Percentiles rank a stretch among this genome's conserved stretches.
These are phyloP conservation scores for Epichloe amarillans DNA, from an alignment of 2,329 filamentous ascomycete species.

Conservation along the genomic window DNA sequence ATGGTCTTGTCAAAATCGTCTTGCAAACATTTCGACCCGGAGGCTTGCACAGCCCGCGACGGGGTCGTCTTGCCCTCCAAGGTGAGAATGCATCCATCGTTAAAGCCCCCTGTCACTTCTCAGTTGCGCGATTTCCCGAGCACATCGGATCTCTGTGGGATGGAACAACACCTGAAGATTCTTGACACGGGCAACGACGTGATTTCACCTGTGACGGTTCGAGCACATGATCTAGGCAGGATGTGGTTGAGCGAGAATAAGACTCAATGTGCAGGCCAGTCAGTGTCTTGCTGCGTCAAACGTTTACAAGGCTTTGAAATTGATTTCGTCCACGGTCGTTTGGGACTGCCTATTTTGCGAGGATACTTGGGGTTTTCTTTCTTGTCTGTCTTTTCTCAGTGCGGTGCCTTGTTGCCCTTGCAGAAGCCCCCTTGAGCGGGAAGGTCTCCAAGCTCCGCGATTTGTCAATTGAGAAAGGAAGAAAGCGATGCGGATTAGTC, in stretches of 20 bases:
- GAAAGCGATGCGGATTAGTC: neutral
- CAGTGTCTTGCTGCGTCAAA: neutral
- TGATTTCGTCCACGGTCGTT: neutral
- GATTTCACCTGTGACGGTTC: neutral
- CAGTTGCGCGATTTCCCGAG: neutral
- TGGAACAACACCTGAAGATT: neutral
- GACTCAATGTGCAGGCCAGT: neutral
- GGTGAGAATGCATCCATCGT: neutral
- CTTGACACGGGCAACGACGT: neutral
- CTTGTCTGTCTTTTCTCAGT: neutral
- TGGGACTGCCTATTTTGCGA: neutral
- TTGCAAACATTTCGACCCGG: neutral
- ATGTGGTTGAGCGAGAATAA: neutral
- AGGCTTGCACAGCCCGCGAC: neutral
- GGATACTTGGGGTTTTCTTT: no score
- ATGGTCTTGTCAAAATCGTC: neutral
- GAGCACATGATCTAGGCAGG: neutral
- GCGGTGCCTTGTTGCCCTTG: constrained; percentile 4
- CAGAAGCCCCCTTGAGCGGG: neutral
- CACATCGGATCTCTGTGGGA: neutral
- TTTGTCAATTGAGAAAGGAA: neutral
- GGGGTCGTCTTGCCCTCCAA: neutral
- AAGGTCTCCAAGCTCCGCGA: neutral
- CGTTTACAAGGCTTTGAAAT: neutral
- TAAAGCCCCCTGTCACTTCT: neutral